Base-by-base conservation (phyloP, 768 basidiomycete species). In the Neoboletus subvelutipes region DNA sequence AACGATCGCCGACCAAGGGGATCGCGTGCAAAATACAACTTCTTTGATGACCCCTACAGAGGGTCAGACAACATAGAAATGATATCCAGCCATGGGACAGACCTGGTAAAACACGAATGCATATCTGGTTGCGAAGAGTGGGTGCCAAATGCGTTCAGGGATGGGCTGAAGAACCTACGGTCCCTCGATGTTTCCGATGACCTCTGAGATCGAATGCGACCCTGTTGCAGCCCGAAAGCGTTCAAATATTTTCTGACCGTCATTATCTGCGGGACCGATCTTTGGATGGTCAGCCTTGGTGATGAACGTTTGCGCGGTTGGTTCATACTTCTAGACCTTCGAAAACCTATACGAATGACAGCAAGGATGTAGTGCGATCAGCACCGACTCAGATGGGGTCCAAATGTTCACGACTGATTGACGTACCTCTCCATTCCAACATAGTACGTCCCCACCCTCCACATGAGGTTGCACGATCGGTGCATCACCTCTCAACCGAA, bases 1-100 rank as follows among this genome's bases (percentile, higher is more conserved):
- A 96, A 78, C n/a, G 93, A 94, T 46, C 94, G 81, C 37, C 93
- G 81, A 8, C 93, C 93, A 3, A 94, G 80, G 4, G 92, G 91
- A 71, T 96, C 93, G 52, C 92, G 80, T 17, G 80, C 88, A 65
- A 88, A 93, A 72, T 83, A 90, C 10, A 96, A 64, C 33, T 70
- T 78, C 31, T 74, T 68, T 9, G 78, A 74, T 45, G 60, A 41
- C 50, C 68, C 71, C 86, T 87, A 61, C 52, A 48, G 20, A 7
- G n/a, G 26, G 20, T 57, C 29, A 61, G 53, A 54, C 8, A 11
- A 40, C 8, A 40, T 24, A 42, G 17, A 18, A 33, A 17, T 22
- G 53, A 48, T 28, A 29, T 26, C 15, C 20, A 22, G 33, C 18
- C 18, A 39, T 40, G 37, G n/a, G 33, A 53, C 83, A 50, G 67